Evolutionary conservation across 441 rosid genomes (phyloP), one percentile per base, ranked within the genome.

Genomic region (Dalechampia spathulata): DNA sequence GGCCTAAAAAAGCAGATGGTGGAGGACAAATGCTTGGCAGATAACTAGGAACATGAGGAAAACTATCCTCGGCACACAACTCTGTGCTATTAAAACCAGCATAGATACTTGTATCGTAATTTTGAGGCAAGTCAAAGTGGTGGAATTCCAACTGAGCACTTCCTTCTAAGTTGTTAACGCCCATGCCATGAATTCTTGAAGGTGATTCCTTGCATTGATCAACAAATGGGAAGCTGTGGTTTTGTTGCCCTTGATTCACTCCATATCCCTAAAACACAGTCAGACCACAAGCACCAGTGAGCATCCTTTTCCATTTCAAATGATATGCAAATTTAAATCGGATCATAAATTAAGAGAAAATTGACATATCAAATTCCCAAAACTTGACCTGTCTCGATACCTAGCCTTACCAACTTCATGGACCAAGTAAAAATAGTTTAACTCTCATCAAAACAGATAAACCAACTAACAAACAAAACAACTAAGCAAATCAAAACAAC

Each of bases 1-100:
- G 99, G 46, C 99, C 97, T 60, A 93, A 68, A 76, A 90, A 93
- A 28, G 97, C 97, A 65, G 97, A 79, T 8, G 96, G 94, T 19
- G 97, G 97, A 45, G 79, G 93, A 60, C 79, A 87, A 42, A 85
- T 72, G 41, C 83, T 78, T 43, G 92, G 83, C 44, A 90, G 68
- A 67, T 79, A 82, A 55, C 72, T 59, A 60, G 86, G 65, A 66
- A 83, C 64, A 59, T 81, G 80, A 61, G 70, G 66, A 61, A 80
- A 52, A 25, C 68, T 75, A 68, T 77, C 81, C 57, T 79, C 94
- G 41, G 62, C 81, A 70, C 66, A 69, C 39, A 78, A 75, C 49
- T 65, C 69, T 16, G 85, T 61, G 64, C 74, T 61, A 34, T 67
- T 72, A 56, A 75, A 82, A 55, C 78, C 72, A 65, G 72, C 59